Percentiles rank a stretch among this genome's conserved stretches.
These are phyloP conservation scores for Candida manassasensis DNA, from an alignment of 805 yeast genomes.

Conservation along the genomic window DNA sequence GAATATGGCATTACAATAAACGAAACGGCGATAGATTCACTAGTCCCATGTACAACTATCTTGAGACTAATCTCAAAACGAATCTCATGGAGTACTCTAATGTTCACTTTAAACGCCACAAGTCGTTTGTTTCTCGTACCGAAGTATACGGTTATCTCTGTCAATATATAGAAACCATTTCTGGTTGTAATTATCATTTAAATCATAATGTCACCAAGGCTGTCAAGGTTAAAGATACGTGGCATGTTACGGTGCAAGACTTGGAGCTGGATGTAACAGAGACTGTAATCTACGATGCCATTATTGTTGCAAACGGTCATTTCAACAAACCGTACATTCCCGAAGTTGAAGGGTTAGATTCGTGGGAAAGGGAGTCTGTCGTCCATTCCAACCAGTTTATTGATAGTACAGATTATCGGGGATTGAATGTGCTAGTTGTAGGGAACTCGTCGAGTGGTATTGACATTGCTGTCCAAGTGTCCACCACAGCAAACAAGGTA, in stretches of 20 bases:
- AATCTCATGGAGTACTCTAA: constrained; percentile 55
- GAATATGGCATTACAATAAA: constrained; percentile 57
- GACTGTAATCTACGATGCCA: constrained; percentile 26
- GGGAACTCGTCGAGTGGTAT: constrained; percentile 78
- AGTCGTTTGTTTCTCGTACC: constrained; percentile 53
- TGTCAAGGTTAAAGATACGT: constrained; percentile 8
- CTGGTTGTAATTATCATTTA: constrained; percentile 9
- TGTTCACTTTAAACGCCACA: constrained; percentile 22
- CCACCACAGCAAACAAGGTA: constrained; percentile 29
- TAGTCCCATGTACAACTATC: constrained; percentile 52
- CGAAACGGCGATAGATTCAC: constrained; percentile 17
- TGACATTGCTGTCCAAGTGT: constrained; percentile 63
- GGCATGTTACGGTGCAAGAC: constrained; percentile 14
- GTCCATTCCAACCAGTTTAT: constrained; percentile 32
- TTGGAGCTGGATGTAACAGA: constrained; percentile 2
- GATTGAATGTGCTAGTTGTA: constrained; percentile 53
- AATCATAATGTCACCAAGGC: constrained; percentile 13
- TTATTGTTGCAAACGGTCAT: constrained; percentile 38
- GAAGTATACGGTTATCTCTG: constrained; percentile 61
- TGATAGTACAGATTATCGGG: constrained; percentile 20
- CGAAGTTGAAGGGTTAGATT: constrained; percentile 23
- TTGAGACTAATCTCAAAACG: constrained; percentile 68
- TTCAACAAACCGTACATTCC: constrained; percentile 34
- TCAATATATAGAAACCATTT: constrained; percentile 40
- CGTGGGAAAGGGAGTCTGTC: constrained; percentile 22